Percentiles rank a stretch among this genome's conserved stretches.
These are phyloP conservation scores for Datisca glomerata DNA, from an alignment of 306 rosid genomes.

Conservation along the genomic window DNA sequence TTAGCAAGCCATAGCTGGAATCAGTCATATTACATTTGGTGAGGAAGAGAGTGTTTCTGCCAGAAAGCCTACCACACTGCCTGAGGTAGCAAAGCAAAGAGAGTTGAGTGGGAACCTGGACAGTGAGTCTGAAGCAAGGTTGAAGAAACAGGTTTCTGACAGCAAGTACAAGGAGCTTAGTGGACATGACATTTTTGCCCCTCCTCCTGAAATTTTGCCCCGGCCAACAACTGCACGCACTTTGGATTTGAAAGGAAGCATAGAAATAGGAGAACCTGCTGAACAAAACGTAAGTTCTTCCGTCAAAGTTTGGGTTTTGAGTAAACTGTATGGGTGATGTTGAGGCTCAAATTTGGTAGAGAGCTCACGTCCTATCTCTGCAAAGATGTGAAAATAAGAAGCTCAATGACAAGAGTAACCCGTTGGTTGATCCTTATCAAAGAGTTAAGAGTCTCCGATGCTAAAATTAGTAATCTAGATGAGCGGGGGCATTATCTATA, in stretches of 20 bases:
- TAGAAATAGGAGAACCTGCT: slow-evolving; percentile 67
- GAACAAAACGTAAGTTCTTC: slow-evolving; percentile 33
- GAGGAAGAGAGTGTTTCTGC: slow-evolving; percentile 75
- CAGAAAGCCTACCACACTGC: slow-evolving; percentile 53
- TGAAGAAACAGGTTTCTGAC: slow-evolving; percentile 83
- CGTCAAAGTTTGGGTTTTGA: too few species aligned
- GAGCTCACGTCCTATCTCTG: too few species aligned
- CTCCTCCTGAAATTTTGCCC: slow-evolving; percentile 92
- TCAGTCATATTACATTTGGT: slow-evolving; percentile 88
- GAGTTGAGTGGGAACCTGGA: slow-evolving; percentile 89
- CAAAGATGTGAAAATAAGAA: too few species aligned
- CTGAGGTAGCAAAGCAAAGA: slow-evolving; percentile 97
- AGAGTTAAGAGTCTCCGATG: too few species aligned
- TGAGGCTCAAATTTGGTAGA: too few species aligned
- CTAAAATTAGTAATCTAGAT: too few species aligned
- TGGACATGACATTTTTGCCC: slow-evolving; percentile 93
- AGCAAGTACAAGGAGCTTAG: slow-evolving; percentile 88
- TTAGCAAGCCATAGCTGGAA: slow-evolving; percentile 80
- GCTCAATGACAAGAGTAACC: too few species aligned
- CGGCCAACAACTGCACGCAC: slow-evolving; percentile 63
- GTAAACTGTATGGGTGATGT: too few species aligned
- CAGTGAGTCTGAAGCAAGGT: slow-evolving; percentile 54
- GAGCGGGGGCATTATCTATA: too few species aligned
- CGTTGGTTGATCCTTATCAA: too few species aligned
- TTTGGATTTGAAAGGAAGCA: slow-evolving; percentile 76